Percentiles rank a stretch among this genome's conserved stretches.
Evolutionary conservation across 2,329 filamentous ascomycete species (phyloP).

Genomic region (Knufia fluminis): DNA sequence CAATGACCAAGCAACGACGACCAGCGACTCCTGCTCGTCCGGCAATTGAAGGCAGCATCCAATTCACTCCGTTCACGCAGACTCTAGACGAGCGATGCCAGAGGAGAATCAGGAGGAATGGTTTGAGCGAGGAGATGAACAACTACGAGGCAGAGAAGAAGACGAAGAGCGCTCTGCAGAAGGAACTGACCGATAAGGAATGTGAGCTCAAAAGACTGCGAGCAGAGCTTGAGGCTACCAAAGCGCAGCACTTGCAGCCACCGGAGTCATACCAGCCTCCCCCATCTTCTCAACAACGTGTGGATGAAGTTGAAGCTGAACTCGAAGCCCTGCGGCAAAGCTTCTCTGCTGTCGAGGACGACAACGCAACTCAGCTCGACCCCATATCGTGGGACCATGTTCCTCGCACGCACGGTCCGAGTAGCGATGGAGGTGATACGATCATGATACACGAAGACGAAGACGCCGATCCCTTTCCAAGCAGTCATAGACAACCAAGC

Average conservation of each 20-base stretch:
- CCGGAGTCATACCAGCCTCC: slow-evolving; percentile 3
- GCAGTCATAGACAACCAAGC: slow-evolving; percentile 13
- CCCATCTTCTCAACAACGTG: slow-evolving; percentile 15
- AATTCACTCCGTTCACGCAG: slow-evolving; percentile 38
- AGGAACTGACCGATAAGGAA: slow-evolving; percentile 25
- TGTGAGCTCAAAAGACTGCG: slow-evolving; percentile 24
- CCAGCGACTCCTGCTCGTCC: slow-evolving; percentile 23
- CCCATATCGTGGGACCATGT: slow-evolving; percentile 9
- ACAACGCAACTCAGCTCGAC: neutral
- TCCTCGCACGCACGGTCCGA: neutral
- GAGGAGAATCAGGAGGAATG: slow-evolving; percentile 35
- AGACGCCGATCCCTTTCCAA: slow-evolving; percentile 16
- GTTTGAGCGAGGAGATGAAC: slow-evolving; percentile 40
- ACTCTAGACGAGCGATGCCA: slow-evolving; percentile 35
- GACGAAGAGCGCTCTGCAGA: slow-evolving; percentile 20
- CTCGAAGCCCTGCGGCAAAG: slow-evolving; percentile 22
- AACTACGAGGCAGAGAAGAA: slow-evolving; percentile 34
- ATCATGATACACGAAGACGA: slow-evolving; percentile 23
- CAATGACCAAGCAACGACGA: slow-evolving; percentile 21
- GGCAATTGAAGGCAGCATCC: slow-evolving; percentile 28
- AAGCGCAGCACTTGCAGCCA: slow-evolving; percentile 20
- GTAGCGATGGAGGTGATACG: slow-evolving; percentile 13
- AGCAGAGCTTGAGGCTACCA: slow-evolving; percentile 21
- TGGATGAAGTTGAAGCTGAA: slow-evolving; percentile 24
- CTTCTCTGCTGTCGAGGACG: slow-evolving; percentile 13